Evolutionary conservation across 345 rosid genomes (phyloP).

Genomic region (Gossypium rotundifolium): DNA sequence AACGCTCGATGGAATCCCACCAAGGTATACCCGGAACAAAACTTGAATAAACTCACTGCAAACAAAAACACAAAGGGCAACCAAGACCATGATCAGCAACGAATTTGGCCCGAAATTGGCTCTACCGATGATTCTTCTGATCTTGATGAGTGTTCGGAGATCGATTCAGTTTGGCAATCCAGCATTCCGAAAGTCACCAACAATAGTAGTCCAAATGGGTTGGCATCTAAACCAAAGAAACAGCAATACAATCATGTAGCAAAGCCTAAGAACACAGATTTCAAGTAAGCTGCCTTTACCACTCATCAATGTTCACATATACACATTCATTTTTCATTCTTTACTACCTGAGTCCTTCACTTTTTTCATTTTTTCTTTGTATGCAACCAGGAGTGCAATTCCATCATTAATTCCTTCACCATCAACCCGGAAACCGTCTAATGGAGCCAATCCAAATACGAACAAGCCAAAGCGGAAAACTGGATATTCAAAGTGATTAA

Average conservation of each 20-base stretch:
- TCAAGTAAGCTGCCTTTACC: slow-evolving; percentile 32
- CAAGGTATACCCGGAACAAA: slow-evolving; percentile 40
- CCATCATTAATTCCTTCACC: slow-evolving; percentile 69
- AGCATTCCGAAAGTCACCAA: slow-evolving; percentile 33
- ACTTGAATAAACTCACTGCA: slow-evolving; percentile 11
- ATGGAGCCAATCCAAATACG: slow-evolving; percentile 28
- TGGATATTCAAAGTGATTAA: slow-evolving; percentile 42
- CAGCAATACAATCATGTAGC: slow-evolving; percentile 33
- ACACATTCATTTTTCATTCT: background rate
- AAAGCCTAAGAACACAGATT: slow-evolving; percentile 35
- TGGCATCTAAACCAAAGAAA: slow-evolving; percentile 48
- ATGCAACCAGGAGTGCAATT: slow-evolving; percentile 47
- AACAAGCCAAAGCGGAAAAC: slow-evolving; percentile 50
- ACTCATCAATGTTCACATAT: background rate
- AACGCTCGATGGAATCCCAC: slow-evolving; percentile 34
- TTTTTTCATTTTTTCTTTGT: background rate
- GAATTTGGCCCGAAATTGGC: slow-evolving; percentile 25
- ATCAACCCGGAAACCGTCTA: slow-evolving; percentile 46
- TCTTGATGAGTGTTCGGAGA: slow-evolving; percentile 70
- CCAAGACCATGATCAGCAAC: slow-evolving; percentile 44
- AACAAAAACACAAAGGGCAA: slow-evolving; percentile 39
- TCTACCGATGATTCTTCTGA: slow-evolving; percentile 53
- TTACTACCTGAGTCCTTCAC: background rate
- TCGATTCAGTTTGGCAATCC: slow-evolving; percentile 55
- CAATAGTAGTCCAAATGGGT: slow-evolving; percentile 32